Evolutionary conservation across 148 eudicot species (phyloP).

Genomic region (Cornus kousa): DNA sequence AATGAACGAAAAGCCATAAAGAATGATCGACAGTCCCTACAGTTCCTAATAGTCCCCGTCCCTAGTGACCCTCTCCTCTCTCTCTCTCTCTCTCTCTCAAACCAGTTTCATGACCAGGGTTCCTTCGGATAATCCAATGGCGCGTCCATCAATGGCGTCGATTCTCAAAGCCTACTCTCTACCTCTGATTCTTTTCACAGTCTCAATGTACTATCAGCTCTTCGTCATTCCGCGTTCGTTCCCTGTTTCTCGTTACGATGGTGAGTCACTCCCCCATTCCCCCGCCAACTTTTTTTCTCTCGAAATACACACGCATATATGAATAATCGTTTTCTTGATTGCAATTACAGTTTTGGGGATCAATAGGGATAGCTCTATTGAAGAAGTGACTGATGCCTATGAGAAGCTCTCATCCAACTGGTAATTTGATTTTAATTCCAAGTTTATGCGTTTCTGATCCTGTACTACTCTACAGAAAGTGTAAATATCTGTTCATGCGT

Average conservation of each 20-base stretch:
- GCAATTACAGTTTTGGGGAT: slow-evolving; percentile 58
- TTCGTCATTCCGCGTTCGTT: slow-evolving; percentile 56
- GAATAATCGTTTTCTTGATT: slow-evolving; percentile 1
- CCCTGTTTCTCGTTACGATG: slow-evolving; percentile 78
- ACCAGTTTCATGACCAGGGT: neutral
- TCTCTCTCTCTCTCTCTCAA: no score
- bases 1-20: no score
- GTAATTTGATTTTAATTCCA: slow-evolving; percentile 22
- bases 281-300: neutral
- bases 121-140: slow-evolving; percentile 16
- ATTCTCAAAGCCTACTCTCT: slow-evolving; percentile 54
- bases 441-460: neutral
- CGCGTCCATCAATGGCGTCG: slow-evolving; percentile 22
- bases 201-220: slow-evolving; percentile 61
- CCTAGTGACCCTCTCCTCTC: no score
- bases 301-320: neutral
- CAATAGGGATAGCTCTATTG: slow-evolving; percentile 39
- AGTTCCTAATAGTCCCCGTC: no score
- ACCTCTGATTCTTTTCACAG: slow-evolving; percentile 55
- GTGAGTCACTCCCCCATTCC: slow-evolving; percentile 25
- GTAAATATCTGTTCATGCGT: neutral
- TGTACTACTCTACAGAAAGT: neutral
- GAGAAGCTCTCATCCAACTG: slow-evolving; percentile 53
- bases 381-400: slow-evolving; percentile 68
- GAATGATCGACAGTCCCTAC: no score